These are phyloP conservation scores for Poa annua DNA, from an alignment of 176 grass and related monocot genomes.

Conservation along the genomic window DNA sequence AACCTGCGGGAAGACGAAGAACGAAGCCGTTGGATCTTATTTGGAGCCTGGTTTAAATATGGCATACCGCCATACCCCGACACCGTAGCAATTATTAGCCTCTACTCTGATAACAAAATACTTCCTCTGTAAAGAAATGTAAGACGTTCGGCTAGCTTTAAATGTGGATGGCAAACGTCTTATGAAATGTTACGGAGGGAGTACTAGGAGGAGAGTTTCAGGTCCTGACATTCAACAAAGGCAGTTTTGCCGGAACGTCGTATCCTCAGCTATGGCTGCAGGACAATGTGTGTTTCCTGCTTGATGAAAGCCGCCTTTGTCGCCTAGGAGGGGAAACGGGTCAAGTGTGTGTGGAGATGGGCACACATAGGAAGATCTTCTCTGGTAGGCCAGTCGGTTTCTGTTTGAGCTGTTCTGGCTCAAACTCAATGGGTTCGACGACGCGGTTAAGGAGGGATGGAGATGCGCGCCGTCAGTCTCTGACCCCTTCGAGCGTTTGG, in stretches of 20 bases:
- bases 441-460: too few relatives aligned
- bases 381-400: too few relatives aligned
- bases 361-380: too few relatives aligned
- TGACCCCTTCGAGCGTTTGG: too few relatives aligned
- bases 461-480: too few relatives aligned
- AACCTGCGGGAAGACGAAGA: neutral
- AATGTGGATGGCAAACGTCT: too few relatives aligned
- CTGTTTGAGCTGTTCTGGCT: too few relatives aligned
- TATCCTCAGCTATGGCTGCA: neutral
- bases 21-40: neutral
- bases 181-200: too few relatives aligned
- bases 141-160: too few relatives aligned
- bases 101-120: neutral
- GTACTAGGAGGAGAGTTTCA: neutral
- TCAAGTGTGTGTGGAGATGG: neutral
- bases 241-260: neutral
- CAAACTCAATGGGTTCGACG: too few relatives aligned
- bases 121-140: too few relatives aligned
- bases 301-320: neutral
- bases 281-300: neutral
- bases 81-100: neutral
- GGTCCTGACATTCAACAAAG: neutral
- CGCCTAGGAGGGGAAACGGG: neutral
- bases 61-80: neutral
- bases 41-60: neutral